Conservation (phyloP, 2,329 filamentous ascomycete genomes). For the Microsporum audouinii region DNA sequence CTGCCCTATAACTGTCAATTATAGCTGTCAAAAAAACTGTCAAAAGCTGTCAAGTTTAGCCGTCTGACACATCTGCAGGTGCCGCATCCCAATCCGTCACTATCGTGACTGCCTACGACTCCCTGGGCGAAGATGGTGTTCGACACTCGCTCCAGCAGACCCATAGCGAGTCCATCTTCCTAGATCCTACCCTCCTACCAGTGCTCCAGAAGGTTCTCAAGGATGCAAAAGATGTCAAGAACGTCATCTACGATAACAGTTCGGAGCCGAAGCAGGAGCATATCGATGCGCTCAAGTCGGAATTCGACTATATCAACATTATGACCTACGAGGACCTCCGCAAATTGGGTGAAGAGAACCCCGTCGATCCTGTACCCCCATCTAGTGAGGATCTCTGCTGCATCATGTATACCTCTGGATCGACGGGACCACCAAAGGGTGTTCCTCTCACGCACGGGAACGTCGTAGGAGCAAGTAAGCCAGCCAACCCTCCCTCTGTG, state of each 20-base stretch:
- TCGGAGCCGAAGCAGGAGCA: slow-evolving; percentile 38
- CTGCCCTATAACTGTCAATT: background rate
- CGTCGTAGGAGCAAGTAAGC: slow-evolving; percentile 64
- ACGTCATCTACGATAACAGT: slow-evolving; percentile 45
- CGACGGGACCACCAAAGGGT: slow-evolving; percentile 75
- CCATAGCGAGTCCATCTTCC: slow-evolving; percentile 24
- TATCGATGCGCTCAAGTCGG: slow-evolving; percentile 40
- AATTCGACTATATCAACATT: slow-evolving; percentile 40
- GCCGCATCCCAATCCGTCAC: slow-evolving; percentile 73
- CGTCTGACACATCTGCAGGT: slow-evolving; percentile 27
- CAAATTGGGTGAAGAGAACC: slow-evolving; percentile 49
- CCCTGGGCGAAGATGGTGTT: slow-evolving; percentile 26
- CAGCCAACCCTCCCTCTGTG: background rate
- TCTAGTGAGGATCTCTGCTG: slow-evolving; percentile 65
- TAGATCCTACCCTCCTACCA: slow-evolving; percentile 31
- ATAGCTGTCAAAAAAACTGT: background rate
- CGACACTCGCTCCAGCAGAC: slow-evolving; percentile 26
- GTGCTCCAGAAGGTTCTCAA: slow-evolving; percentile 43
- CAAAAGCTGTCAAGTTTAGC: too few species aligned
- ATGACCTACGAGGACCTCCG: slow-evolving; percentile 42
- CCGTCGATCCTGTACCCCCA: slow-evolving; percentile 57
- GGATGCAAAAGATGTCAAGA: slow-evolving; percentile 41
- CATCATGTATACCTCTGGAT: slow-evolving; percentile 67
- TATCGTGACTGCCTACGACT: slow-evolving; percentile 55
- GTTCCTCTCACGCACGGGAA: slow-evolving; percentile 67